Conservation (phyloP, 805 yeast species). For the Cyberlindnera galapagoensis region DNA sequence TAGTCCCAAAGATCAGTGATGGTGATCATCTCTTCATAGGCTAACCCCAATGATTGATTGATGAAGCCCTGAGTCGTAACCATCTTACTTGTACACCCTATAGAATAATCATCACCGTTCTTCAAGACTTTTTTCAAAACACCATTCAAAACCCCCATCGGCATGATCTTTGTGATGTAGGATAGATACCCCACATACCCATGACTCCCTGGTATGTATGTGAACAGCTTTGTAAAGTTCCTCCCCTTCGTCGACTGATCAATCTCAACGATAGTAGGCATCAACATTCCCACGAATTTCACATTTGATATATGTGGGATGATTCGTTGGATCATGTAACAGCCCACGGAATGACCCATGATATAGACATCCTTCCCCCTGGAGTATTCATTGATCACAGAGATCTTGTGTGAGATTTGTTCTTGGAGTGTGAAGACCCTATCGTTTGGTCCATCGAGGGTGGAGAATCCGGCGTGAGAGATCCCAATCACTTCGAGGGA, state of each 20-base stretch:
- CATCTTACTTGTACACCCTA: conserved; percentile 35
- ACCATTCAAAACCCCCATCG: conserved; percentile 13
- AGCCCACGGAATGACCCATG: conserved; percentile 70
- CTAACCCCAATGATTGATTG: conserved; percentile 50
- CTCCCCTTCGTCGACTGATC: conserved; percentile 38
- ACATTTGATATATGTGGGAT: conserved; percentile 27
- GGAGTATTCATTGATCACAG: conserved; percentile 36
- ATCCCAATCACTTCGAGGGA: conserved; percentile 46
- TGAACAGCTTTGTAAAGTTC: conserved; percentile 23
- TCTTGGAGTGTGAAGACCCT: conserved; percentile 37
- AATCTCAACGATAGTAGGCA: conserved; percentile 66
- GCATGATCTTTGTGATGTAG: conserved; percentile 20
- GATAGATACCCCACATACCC: conserved; percentile 25
- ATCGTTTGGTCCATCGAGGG: conserved; percentile 13
- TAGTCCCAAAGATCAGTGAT: conserved; percentile 44
- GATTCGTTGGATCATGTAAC: conserved; percentile 53
- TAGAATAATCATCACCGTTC: conserved; percentile 9
- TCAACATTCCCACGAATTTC: conserved; percentile 50
- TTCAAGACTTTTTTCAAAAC: conserved; percentile 7
- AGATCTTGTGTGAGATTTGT: conserved; percentile 54
- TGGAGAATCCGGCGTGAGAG: conserved; percentile 57
- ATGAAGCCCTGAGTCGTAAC: conserved; percentile 37
- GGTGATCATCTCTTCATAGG: conserved; percentile 49
- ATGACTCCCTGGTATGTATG: conserved; percentile 25
- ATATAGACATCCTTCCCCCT: conserved; percentile 34